phyloP scores from a whole-genome alignment of 331 rosid genomes.

The Pyrus hybrid region DNA sequence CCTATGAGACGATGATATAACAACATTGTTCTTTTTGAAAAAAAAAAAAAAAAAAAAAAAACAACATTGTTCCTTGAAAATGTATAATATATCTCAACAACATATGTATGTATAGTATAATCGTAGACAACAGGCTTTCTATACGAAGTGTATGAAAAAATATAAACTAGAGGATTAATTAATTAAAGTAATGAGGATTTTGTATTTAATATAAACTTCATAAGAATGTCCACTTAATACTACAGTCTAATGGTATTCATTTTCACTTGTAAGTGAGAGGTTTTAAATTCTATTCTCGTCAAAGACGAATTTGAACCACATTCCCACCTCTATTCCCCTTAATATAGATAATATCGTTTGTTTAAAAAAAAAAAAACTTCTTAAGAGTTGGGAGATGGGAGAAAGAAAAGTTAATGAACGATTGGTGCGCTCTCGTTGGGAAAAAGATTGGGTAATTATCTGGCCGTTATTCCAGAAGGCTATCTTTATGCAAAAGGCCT shows the following conservation, averaged over 20 bases:
- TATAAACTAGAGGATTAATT: background rate
- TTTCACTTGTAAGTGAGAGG: fast-evolving
- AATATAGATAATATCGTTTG: too few relatives aligned
- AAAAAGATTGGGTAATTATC: background rate
- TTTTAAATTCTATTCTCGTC: fast-evolving
- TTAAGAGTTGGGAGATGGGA: background rate
- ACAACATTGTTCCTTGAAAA: background rate
- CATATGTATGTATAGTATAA: background rate
- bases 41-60: too few relatives aligned
- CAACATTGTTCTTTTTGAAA: too few relatives aligned
- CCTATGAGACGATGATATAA: too few relatives aligned
- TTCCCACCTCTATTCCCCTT: fast-evolving
- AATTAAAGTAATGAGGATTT: background rate
- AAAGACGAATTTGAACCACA: too few relatives aligned
- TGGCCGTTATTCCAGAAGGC: background rate
- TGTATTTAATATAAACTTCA: background rate
- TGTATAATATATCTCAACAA: background rate
- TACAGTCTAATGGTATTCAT: fast-evolving
- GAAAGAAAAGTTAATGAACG: background rate
- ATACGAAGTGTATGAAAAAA: background rate
- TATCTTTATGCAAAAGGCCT: background rate
- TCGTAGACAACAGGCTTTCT: too few relatives aligned
- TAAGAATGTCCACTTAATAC: background rate
- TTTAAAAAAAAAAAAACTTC: too few relatives aligned
- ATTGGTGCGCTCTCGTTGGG: background rate